phyloP scores from a whole-genome alignment of 768 basidiomycete genomes.

The Pulveroboletus sp. region DNA sequence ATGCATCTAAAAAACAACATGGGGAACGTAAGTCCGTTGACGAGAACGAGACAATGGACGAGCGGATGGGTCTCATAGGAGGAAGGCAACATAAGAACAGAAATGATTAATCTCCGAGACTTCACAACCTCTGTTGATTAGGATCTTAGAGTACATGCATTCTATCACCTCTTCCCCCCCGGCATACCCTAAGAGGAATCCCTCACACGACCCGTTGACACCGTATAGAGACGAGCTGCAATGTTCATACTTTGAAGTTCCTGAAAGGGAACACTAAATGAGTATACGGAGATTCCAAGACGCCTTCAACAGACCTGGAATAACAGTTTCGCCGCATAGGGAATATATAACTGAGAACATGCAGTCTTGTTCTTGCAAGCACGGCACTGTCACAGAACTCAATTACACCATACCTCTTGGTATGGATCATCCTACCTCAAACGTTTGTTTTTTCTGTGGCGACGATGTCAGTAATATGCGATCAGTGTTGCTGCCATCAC shows the following conservation, averaged over 20 bases:
- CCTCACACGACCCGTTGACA: slow-evolving; percentile 81
- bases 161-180: not conserved
- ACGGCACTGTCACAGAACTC: slow-evolving; percentile 53
- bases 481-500: not conserved
- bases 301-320: slow-evolving; percentile 66
- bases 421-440: slow-evolving; percentile 54
- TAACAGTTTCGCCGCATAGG: slow-evolving; percentile 93
- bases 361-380: slow-evolving; percentile 97
- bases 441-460: slow-evolving; percentile 89
- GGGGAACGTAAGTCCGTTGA: slow-evolving; percentile 39
- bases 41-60: slow-evolving; percentile 46
- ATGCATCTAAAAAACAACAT: slow-evolving; percentile 45
- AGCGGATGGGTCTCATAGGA: slow-evolving; percentile 64
- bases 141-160: slow-evolving; percentile 36
- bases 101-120: slow-evolving; percentile 28
- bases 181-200: slow-evolving; percentile 35
- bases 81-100: slow-evolving; percentile 32
- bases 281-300: not conserved
- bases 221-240: slow-evolving; percentile 80
- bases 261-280: slow-evolving; percentile 31
- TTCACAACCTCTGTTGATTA: slow-evolving; percentile 13
- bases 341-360: slow-evolving; percentile 86
- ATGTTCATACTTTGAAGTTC: slow-evolving; percentile 97
- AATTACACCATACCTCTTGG: slow-evolving; percentile 1
- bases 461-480: slow-evolving; percentile 10